Conservation (phyloP, 768 basidiomycete genomes). For the Phylloporus scabripes region DNA sequence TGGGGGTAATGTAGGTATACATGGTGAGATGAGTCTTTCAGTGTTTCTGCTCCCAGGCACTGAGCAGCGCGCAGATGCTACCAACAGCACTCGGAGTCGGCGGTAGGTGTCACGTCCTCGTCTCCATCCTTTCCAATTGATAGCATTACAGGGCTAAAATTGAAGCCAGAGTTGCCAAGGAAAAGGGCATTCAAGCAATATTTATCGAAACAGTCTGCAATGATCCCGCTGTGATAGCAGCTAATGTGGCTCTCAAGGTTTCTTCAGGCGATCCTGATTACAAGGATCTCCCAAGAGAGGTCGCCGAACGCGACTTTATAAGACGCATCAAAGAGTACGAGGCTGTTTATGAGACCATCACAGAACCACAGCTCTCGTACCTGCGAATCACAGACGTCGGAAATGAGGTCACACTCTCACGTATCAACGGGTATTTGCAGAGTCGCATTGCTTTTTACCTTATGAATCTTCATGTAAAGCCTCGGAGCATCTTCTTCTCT, state of each 20-base stretch:
- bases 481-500: constrained; percentile 93
- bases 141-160: constrained; percentile 62
- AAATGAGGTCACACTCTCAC: constrained; percentile 74
- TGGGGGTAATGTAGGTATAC: constrained; percentile 96
- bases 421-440: constrained; percentile 92
- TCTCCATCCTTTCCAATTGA: neutral
- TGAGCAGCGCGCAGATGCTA: constrained; percentile 66
- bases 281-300: constrained; percentile 77
- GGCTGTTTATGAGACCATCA: constrained; percentile 90
- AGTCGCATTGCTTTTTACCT: constrained; percentile 97
- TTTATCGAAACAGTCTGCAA: constrained; percentile 95
- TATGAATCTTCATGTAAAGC: constrained; percentile 97
- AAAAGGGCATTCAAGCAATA: constrained; percentile 82
- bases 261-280: constrained; percentile 98
- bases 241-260: constrained; percentile 95
- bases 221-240: constrained; percentile 89
- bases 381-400: constrained; percentile 93
- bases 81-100: constrained; percentile 79
- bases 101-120: constrained; percentile 42
- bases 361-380: constrained; percentile 86
- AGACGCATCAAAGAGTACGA: constrained; percentile 92
- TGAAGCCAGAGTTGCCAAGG: constrained; percentile 73
- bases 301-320: constrained; percentile 86
- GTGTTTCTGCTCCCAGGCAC: neutral
- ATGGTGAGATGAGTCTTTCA: constrained; percentile 51